Evolutionary conservation across 352 stramenopile species (phyloP).

Genomic region (Pythium folliculosum): DNA sequence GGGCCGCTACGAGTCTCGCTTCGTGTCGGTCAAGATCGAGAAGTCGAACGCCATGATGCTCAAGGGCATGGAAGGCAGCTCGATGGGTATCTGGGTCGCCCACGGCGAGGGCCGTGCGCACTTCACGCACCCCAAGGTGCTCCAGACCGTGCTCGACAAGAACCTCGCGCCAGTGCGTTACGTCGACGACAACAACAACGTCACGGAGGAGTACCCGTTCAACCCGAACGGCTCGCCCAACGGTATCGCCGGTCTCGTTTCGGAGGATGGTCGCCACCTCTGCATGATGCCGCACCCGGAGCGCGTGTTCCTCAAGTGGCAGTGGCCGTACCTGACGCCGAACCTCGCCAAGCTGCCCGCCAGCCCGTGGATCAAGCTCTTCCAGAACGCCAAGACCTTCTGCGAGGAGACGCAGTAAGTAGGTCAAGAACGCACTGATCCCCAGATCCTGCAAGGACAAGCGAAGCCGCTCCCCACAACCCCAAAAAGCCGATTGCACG

Average conservation of each 20-base stretch:
- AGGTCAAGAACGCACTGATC: neutral
- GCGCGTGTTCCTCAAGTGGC: slow-evolving; percentile 96
- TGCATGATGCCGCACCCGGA: slow-evolving; percentile 99
- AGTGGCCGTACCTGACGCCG: slow-evolving; percentile 95
- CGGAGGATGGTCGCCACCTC: slow-evolving; percentile 96
- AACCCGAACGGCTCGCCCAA: slow-evolving; percentile 98
- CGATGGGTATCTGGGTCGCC: slow-evolving; percentile 98
- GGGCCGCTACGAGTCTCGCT: slow-evolving; percentile 96
- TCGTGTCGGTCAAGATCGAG: slow-evolving; percentile 95
- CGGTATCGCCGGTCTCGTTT: slow-evolving; percentile 97
- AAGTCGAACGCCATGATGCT: slow-evolving; percentile 96
- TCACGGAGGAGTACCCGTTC: slow-evolving; percentile 98
- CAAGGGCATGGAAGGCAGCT: slow-evolving; percentile 97
- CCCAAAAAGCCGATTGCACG: neutral
- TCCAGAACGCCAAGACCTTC: slow-evolving; percentile 98
- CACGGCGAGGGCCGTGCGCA: slow-evolving; percentile 92
- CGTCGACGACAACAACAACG: slow-evolving; percentile 94
- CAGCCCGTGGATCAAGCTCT: slow-evolving; percentile 97
- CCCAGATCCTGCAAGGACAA: neutral
- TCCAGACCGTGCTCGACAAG: slow-evolving; percentile 87
- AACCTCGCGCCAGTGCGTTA: slow-evolving; percentile 96
- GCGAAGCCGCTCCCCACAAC: neutral
- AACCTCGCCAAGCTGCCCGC: slow-evolving; percentile 79
- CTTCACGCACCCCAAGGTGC: slow-evolving; percentile 93
- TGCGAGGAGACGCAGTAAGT: slow-evolving; percentile 82